Percentiles rank a stretch among this genome's conserved stretches.
Evolutionary conservation across 441 rosid genomes (phyloP).

Genomic region (Pelargonium myrrhifolium): DNA sequence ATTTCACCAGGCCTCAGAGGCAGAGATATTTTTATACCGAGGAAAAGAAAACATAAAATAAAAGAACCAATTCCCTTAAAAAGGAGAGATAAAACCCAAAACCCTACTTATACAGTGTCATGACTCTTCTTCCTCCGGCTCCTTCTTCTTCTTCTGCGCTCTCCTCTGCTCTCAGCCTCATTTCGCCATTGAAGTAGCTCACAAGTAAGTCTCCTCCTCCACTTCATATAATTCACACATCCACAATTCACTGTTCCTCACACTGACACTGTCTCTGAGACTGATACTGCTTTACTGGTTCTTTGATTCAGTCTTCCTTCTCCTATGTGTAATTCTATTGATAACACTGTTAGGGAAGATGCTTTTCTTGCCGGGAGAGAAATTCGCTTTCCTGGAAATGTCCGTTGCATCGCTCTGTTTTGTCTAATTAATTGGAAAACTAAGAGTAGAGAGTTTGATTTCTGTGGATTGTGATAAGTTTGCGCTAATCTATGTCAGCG

Average conservation of each 20-base stretch:
- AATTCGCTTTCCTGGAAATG: not conserved
- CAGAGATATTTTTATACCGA: not conserved
- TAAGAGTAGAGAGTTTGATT: not conserved
- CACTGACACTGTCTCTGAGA: not conserved
- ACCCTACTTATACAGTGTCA: constrained; percentile 48
- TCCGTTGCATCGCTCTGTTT: not conserved
- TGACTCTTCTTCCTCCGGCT: constrained; percentile 15
- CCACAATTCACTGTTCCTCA: not conserved
- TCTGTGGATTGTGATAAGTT: not conserved
- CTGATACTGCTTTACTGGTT: too few species aligned
- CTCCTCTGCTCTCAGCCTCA: constrained; percentile 10
- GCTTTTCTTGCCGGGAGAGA: not conserved
- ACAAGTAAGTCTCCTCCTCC: not conserved
- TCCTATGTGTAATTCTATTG: not conserved
- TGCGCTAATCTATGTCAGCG: not conserved
- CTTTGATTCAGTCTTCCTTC: not conserved
- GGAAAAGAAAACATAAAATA: not conserved
- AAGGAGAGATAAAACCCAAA: constrained; percentile 68
- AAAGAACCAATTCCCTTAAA: not conserved
- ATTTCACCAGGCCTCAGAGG: too few species aligned
- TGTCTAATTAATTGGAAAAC: not conserved
- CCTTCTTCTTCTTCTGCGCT: constrained; percentile 14
- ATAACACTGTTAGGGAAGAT: not conserved
- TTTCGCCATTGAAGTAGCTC: constrained; percentile 4
- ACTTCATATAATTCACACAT: not conserved